A percentile compares a stretch with the other conserved stretches of the same genome.
Evolutionary conservation across 495 filamentous ascomycete genomes (phyloP).

Genomic region (Penicillium mononematosum): DNA sequence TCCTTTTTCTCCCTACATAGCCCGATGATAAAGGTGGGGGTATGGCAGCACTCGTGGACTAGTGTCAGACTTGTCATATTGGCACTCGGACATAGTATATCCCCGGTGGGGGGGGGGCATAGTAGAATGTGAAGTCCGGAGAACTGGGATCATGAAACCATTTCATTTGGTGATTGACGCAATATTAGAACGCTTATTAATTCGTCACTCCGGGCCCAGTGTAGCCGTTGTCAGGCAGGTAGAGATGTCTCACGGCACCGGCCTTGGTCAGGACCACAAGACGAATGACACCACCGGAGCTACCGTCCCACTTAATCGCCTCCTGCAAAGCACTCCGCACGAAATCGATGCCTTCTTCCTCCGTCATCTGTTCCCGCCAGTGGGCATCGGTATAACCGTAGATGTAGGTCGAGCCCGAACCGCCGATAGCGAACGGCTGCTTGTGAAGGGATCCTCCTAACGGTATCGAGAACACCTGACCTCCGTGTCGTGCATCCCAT

Average conservation of each 20-base stretch:
- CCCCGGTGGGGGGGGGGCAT: background rate
- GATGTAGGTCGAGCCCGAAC: slow-evolving; percentile 97
- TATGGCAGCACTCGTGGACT: background rate
- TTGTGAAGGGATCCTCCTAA: slow-evolving; percentile 97
- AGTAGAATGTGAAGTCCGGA: background rate
- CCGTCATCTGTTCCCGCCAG: slow-evolving; percentile 94
- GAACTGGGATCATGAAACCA: slow-evolving; percentile 17
- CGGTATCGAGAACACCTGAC: slow-evolving; percentile 95
- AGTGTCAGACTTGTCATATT: slow-evolving; percentile 2
- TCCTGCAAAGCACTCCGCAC: slow-evolving; percentile 87
- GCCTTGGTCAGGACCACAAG: slow-evolving; percentile 90
- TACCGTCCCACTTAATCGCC: slow-evolving; percentile 99
- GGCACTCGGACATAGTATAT: background rate
- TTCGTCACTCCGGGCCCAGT: slow-evolving; percentile 56
- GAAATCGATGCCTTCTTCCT: slow-evolving; percentile 87
- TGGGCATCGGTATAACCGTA: slow-evolving; percentile 97
- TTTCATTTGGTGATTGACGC: slow-evolving; percentile 20
- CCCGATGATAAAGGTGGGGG: background rate
- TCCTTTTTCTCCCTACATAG: background rate
- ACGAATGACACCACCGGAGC: slow-evolving; percentile 95
- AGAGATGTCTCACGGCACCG: slow-evolving; percentile 86
- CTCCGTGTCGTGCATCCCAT: slow-evolving; percentile 88
- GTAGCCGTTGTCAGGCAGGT: slow-evolving; percentile 85
- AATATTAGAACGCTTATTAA: slow-evolving; percentile 36
- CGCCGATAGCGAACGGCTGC: slow-evolving; percentile 92